These are phyloP conservation scores for Penstemon davidsonii DNA, from an alignment of 257 asterid genomes.

Conservation along the genomic window DNA sequence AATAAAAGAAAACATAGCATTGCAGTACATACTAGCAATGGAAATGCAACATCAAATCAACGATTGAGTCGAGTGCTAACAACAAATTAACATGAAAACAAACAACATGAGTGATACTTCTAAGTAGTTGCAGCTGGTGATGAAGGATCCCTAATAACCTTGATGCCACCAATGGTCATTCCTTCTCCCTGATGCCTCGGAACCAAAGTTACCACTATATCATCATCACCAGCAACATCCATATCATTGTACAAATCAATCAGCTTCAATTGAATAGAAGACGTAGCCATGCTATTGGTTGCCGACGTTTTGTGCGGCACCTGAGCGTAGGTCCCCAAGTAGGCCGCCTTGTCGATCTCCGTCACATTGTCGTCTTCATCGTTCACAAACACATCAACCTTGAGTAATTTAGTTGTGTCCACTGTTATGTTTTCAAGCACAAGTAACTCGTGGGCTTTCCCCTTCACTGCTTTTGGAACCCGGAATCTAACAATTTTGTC, in stretches of 20 bases:
- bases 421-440: conserved; percentile 32
- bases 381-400: conserved; percentile 53
- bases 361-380: conserved; percentile 41
- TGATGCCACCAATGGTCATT: conserved; percentile 52
- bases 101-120: too few relatives aligned
- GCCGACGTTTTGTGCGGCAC: conserved; percentile 41
- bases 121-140: too few relatives aligned
- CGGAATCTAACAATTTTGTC: conserved; percentile 27
- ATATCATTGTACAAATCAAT: conserved; percentile 38
- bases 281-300: conserved; percentile 19
- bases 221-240: conserved; percentile 35
- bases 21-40: too few relatives aligned
- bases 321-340: conserved; percentile 48
- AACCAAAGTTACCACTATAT: conserved; percentile 36
- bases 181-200: conserved; percentile 35
- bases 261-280: conserved; percentile 28
- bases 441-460: conserved; percentile 37
- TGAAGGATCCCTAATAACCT: conserved; percentile 31
- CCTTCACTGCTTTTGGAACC: conserved; percentile 36
- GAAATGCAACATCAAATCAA: too few relatives aligned
- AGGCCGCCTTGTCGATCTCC: conserved; percentile 47
- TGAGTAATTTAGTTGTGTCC: conserved; percentile 33
- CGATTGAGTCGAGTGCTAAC: too few relatives aligned
- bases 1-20: too few relatives aligned
- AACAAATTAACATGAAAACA: too few relatives aligned